Base-by-base conservation (phyloP, 1,284 basidiomycete species). In the Melanopsichium pennsylvanicum region DNA sequence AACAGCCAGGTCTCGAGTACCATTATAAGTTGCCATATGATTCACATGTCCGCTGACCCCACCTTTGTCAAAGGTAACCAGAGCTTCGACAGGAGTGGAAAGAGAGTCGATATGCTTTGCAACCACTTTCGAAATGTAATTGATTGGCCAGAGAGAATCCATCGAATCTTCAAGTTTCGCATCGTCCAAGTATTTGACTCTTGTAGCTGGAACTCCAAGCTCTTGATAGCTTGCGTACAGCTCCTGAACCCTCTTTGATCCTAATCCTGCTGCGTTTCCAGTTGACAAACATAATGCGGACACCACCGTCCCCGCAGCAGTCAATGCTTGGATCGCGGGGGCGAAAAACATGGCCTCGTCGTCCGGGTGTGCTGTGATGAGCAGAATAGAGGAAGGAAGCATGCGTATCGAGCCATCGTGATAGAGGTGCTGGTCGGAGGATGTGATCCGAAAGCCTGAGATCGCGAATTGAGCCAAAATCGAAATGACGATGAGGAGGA, bases 281-380 rank as follows among this genome's bases (percentile, higher is more conserved):
- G 70, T 38, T 5, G 51, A 86, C 6, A 87, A 66, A 55, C 84
- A 85, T 12, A 86, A 62, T 0, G 81, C 83, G 4, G 72, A 72
- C 1, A 84, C 72, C 5, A 78, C 66, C 50, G 81, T 80, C 5
- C 82, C 80, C 0, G 75, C 58, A 4, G 54, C 70, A 15, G 90
- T 82, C 3, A 87, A 84, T 23, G 88, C 83, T 16, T 76, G 61
- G 11, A 95, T 77, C 0, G 89, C 89, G 0, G 93, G 92, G 0
- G 88, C 89, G 77, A 96, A 96, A 84, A 96, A 96, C 85, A 94
- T 87, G 76, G 88, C 88, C 83, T 95, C 93, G 78, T 95, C 93
- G 78, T 95, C 93, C 2, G 92, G 92, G 74, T 94, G 92, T 10
- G 92, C 91, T 0, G 90, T 93, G 37, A 94, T 82, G 2, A 93